A percentile compares a stretch with the other conserved stretches of the same genome.
Evolutionary conservation across 2,329 filamentous ascomycete genomes (phyloP).

Genomic region (Plenodomus lindquistii): DNA sequence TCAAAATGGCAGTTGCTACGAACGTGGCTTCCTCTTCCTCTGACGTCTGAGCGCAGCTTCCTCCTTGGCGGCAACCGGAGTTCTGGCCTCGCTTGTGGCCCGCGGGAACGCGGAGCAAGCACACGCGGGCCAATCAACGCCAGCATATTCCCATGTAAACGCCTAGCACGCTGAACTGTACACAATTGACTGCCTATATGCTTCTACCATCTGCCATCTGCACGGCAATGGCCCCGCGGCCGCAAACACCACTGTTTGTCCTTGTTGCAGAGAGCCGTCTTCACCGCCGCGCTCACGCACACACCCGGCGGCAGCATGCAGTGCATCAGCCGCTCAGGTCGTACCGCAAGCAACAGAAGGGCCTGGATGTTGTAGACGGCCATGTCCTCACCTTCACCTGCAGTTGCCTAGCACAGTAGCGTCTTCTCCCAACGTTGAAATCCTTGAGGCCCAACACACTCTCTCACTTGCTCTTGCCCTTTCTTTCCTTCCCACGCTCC

Average conservation of each 20-base stretch:
- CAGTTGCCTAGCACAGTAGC: constrained; percentile 7
- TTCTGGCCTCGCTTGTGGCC: constrained; percentile 3
- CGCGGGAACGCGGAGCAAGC: constrained; percentile 17
- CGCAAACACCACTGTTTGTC: background rate
- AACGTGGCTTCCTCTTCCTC: constrained; percentile 36
- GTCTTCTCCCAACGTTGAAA: constrained; percentile 1
- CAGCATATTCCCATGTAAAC: too few relatives aligned
- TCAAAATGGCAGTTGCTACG: constrained; percentile 13
- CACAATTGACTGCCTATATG: too few relatives aligned
- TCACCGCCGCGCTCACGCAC: background rate
- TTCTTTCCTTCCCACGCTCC: background rate
- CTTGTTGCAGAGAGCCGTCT: background rate
- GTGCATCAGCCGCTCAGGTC: constrained; percentile 16
- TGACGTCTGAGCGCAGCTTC: constrained; percentile 24
- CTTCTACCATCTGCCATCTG: too few relatives aligned
- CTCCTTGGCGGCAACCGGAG: constrained; percentile 13
- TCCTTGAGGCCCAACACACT: constrained; percentile 5
- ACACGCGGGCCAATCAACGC: constrained; percentile 7
- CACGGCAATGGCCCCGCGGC: too few relatives aligned
- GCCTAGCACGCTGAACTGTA: too few relatives aligned
- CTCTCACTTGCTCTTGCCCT: constrained; percentile 2
- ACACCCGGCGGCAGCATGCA: constrained; percentile 2
- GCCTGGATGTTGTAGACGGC: too few relatives aligned
- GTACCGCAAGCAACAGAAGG: constrained; percentile 3
- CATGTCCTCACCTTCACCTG: constrained; percentile 8